These are phyloP conservation scores for Graphilbum fragrans DNA, from an alignment of 2,329 filamentous ascomycete genomes.

Conservation along the genomic window DNA sequence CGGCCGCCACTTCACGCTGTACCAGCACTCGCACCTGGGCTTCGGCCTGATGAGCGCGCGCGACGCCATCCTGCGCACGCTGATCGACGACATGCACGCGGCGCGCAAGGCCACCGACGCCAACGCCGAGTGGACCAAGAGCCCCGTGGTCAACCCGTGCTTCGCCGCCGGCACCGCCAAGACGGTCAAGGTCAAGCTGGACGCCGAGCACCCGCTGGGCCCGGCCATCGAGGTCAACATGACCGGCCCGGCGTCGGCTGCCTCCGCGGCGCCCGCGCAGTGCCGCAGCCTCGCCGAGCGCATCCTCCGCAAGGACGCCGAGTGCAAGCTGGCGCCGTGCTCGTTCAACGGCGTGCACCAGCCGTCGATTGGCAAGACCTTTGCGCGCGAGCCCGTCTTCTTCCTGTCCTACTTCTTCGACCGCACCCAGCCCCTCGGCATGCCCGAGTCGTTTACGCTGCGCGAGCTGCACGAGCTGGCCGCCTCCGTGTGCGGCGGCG, in stretches of 20 bases:
- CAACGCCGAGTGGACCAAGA: constrained; percentile 53
- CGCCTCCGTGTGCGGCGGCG: constrained; percentile 71
- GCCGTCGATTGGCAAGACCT: constrained; percentile 83
- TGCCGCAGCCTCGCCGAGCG: constrained; percentile 86
- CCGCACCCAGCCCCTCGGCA: constrained; percentile 83
- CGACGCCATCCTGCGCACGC: constrained; percentile 64
- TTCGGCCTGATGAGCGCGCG: constrained; percentile 95
- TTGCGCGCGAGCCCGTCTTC: constrained; percentile 81
- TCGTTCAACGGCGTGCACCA: constrained; percentile 98
- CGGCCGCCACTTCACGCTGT: constrained; percentile 80
- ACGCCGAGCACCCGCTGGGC: constrained; percentile 53
- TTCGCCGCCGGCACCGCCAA: constrained; percentile 70
- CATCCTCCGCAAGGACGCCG: constrained; percentile 75
- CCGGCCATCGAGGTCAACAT: constrained; percentile 63
- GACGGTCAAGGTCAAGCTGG: constrained; percentile 60
- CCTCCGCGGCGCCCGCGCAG: constrained; percentile 66
- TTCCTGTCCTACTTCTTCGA: constrained; percentile 98
- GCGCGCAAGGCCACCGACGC: constrained; percentile 41
- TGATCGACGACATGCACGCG: constrained; percentile 61
- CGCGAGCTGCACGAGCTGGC: constrained; percentile 81
- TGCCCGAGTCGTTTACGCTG: constrained; percentile 95
- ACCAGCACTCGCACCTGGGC: constrained; percentile 95
- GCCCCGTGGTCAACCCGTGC: constrained; percentile 72
- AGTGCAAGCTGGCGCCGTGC: constrained; percentile 78
- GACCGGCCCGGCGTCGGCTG: constrained; percentile 64